phyloP scores from a whole-genome alignment of 805 yeast genomes.

The Candida cerambycidarum region DNA sequence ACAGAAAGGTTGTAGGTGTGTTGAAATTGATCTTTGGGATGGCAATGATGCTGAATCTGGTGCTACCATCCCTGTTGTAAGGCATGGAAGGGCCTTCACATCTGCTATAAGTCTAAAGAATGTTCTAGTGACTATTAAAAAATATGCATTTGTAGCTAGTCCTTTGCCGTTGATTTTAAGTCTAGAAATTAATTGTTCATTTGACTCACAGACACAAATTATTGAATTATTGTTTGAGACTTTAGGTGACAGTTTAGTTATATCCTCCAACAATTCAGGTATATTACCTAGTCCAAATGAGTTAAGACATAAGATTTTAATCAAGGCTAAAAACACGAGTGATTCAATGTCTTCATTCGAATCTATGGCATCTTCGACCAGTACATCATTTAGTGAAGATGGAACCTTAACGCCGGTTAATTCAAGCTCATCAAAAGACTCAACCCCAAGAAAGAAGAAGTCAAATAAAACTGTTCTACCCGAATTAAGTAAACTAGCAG shows the following conservation, averaged over 20 bases:
- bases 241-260: slow-evolving; percentile 59
- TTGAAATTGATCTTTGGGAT: slow-evolving; percentile 98
- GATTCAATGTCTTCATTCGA: slow-evolving; percentile 9
- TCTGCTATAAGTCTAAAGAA: slow-evolving; percentile 65
- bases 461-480: slow-evolving; percentile 26
- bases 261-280: slow-evolving; percentile 32
- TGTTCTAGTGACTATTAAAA: slow-evolving; percentile 71
- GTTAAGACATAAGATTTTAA: slow-evolving; percentile 65
- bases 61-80: slow-evolving; percentile 70
- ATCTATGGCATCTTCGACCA: slow-evolving; percentile 17
- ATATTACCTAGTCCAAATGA: slow-evolving; percentile 71
- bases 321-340: slow-evolving; percentile 72
- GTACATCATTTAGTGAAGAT: slow-evolving; percentile 46
- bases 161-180: slow-evolving; percentile 86
- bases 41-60: slow-evolving; percentile 45
- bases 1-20: slow-evolving; percentile 89
- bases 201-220: slow-evolving; percentile 63
- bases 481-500: slow-evolving; percentile 60
- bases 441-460: slow-evolving; percentile 22
- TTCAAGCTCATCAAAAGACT: slow-evolving; percentile 7
- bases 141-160: slow-evolving; percentile 85
- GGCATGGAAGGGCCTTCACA: slow-evolving; percentile 87
- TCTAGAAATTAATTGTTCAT: slow-evolving; percentile 77
- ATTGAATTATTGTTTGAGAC: slow-evolving; percentile 51
- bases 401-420: slow-evolving; percentile 15